Evolutionary conservation across 78 protist genomes (phyloP).

Genomic region (Diacronema lutheri): DNA sequence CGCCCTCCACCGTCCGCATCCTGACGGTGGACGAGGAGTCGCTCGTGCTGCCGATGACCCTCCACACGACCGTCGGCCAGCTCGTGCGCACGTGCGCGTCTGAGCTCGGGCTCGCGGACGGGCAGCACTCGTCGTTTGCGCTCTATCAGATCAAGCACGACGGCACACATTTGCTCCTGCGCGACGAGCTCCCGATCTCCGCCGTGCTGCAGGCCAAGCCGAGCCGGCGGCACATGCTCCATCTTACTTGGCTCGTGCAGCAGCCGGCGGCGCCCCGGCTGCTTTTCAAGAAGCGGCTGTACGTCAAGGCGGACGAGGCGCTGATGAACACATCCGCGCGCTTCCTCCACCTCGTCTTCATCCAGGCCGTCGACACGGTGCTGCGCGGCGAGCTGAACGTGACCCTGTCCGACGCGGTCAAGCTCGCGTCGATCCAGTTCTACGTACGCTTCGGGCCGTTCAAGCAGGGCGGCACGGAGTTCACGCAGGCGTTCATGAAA

Average conservation of each 20-base stretch:
- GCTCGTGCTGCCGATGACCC: too few species aligned
- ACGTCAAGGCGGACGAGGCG: not conserved
- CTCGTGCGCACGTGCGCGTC: too few species aligned
- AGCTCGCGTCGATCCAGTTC: conserved; percentile 9
- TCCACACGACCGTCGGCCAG: too few species aligned
- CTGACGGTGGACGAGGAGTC: too few species aligned
- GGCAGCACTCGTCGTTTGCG: not conserved
- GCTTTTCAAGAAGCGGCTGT: not conserved
- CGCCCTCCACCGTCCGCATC: too few species aligned
- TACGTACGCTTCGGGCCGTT: not conserved
- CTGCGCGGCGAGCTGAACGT: not conserved
- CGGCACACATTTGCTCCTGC: conserved; percentile 16
- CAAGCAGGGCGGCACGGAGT: not conserved
- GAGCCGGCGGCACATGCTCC: too few species aligned
- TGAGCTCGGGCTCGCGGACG: too few species aligned
- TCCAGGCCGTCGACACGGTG: conserved; percentile 11
- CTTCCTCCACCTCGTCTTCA: not conserved
- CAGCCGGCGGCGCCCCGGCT: not conserved
- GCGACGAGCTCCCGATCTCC: not conserved
- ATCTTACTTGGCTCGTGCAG: too few species aligned
- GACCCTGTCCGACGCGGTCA: not conserved
- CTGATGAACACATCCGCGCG: not conserved
- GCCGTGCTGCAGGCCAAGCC: not conserved
- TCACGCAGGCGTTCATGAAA: not conserved
- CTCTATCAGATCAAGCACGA: not conserved